Conservation (phyloP, 2,329 filamentous ascomycete genomes). For the Aspergillus sp. region DNA sequence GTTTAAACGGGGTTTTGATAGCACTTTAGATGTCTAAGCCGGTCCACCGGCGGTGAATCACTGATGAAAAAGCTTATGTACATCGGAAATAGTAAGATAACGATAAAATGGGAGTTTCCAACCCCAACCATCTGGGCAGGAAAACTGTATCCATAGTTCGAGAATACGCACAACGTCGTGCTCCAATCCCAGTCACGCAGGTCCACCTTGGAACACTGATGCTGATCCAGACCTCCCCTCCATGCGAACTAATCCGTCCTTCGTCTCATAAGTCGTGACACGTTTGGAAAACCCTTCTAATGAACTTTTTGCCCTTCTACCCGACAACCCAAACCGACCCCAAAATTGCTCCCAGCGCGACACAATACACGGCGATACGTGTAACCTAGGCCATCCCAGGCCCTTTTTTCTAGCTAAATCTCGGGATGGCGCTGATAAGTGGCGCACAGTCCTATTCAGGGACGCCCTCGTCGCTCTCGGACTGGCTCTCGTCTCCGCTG, state of each 20-base stretch:
- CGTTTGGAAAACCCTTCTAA: conserved; percentile 23
- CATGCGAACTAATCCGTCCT: conserved; percentile 25
- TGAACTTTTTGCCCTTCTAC: conserved; percentile 22
- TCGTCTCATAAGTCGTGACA: conserved; percentile 29
- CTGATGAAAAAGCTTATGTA: conserved; percentile 33
- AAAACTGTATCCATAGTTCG: conserved; percentile 14
- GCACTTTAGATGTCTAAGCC: conserved; percentile 17
- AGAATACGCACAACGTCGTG: conserved; percentile 12
- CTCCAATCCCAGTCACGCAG: conserved; percentile 9
- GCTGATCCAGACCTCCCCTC: conserved; percentile 18
- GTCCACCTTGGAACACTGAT: conserved; percentile 8
- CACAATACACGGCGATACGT: not conserved
- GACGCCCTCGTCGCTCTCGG: conserved; percentile 89
- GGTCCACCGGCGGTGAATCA: conserved; percentile 25
- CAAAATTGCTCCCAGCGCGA: conserved; percentile 3
- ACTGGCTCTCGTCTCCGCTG: conserved; percentile 94
- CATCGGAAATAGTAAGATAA: conserved; percentile 33
- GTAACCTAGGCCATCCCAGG: not conserved
- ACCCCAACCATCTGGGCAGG: conserved; percentile 12
- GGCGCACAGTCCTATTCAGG: conserved; percentile 46
- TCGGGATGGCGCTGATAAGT: not conserved
- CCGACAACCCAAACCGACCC: not conserved
- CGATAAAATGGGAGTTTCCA: conserved; percentile 22
- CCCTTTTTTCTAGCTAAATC: not conserved
- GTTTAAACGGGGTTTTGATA: not conserved